Conservation (phyloP, 2,329 filamentous ascomycete genomes). For the Ascochyta rabiei region DNA sequence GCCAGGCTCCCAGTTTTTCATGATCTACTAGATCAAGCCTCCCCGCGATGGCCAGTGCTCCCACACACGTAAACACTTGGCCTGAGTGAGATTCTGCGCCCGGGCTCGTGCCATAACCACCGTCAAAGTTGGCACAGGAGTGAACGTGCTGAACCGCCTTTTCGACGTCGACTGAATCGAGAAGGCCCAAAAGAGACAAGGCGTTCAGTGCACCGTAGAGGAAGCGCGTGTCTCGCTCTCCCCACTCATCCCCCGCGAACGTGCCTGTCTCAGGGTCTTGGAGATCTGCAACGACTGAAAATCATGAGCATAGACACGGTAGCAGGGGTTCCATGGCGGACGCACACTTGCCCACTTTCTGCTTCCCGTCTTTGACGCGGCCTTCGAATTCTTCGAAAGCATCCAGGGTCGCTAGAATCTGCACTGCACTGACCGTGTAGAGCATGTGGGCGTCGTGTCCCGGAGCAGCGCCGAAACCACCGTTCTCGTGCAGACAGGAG, state of each 20-base stretch:
- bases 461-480: slow-evolving; percentile 92
- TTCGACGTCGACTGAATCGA: slow-evolving; percentile 76
- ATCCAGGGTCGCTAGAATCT: slow-evolving; percentile 87
- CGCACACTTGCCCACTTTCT: slow-evolving; percentile 80
- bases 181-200: slow-evolving; percentile 78
- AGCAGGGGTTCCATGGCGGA: slow-evolving; percentile 30
- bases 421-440: slow-evolving; percentile 92
- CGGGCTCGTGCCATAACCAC: slow-evolving; percentile 87
- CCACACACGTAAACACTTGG: slow-evolving; percentile 94
- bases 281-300: slow-evolving; percentile 74
- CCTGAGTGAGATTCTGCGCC: slow-evolving; percentile 94
- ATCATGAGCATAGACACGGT: slow-evolving; percentile 29
- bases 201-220: slow-evolving; percentile 90
- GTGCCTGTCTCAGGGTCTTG: slow-evolving; percentile 83
- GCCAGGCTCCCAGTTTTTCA: slow-evolving; percentile 84
- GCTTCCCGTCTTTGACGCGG: slow-evolving; percentile 69
- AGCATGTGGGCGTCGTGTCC: slow-evolving; percentile 96
- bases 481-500: slow-evolving; percentile 86
- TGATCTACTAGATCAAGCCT: slow-evolving; percentile 81
- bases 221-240: slow-evolving; percentile 93
- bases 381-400: slow-evolving; percentile 82
- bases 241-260: slow-evolving; percentile 95
- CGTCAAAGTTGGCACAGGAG: slow-evolving; percentile 90
- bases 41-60: slow-evolving; percentile 81
- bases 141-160: slow-evolving; percentile 81